Percentiles rank a stretch among this genome's conserved stretches.
These are phyloP conservation scores for Grosmannia clavigera DNA, from an alignment of 2,329 filamentous ascomycete genomes.

Conservation along the genomic window DNA sequence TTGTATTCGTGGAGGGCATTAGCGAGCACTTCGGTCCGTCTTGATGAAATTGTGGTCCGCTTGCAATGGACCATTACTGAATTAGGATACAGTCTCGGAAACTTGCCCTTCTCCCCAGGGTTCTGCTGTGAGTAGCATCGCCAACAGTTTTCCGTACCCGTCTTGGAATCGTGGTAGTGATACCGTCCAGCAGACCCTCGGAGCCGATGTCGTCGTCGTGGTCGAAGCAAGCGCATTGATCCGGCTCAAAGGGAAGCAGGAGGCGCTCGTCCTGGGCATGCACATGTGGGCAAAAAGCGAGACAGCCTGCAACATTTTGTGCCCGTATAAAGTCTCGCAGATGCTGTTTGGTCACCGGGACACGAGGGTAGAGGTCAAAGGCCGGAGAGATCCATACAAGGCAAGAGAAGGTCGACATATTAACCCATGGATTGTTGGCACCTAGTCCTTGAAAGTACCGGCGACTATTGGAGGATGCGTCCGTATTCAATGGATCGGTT, in stretches of 20 bases:
- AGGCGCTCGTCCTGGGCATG: background rate
- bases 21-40: background rate
- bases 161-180: background rate
- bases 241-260: slow-evolving; percentile 1
- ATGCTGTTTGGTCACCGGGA: slow-evolving; percentile 1
- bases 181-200: background rate
- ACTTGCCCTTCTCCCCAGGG: background rate
- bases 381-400: background rate
- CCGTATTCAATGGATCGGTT: background rate
- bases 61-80: background rate
- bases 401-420: background rate
- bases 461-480: background rate
- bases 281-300: slow-evolving; percentile 1
- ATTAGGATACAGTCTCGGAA: background rate
- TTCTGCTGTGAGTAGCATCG: background rate
- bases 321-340: background rate
- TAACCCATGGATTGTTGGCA: background rate
- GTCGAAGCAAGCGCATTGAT: slow-evolving; percentile 1
- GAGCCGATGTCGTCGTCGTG: background rate
- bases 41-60: background rate
- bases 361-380: background rate
- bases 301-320: background rate
- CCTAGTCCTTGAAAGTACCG: background rate
- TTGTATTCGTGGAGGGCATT: background rate
- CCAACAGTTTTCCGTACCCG: background rate